A percentile compares a stretch with the other conserved stretches of the same genome.
Evolutionary conservation across 495 filamentous ascomycete species (phyloP).

Genomic region (Hypoxylon cercidicola): DNA sequence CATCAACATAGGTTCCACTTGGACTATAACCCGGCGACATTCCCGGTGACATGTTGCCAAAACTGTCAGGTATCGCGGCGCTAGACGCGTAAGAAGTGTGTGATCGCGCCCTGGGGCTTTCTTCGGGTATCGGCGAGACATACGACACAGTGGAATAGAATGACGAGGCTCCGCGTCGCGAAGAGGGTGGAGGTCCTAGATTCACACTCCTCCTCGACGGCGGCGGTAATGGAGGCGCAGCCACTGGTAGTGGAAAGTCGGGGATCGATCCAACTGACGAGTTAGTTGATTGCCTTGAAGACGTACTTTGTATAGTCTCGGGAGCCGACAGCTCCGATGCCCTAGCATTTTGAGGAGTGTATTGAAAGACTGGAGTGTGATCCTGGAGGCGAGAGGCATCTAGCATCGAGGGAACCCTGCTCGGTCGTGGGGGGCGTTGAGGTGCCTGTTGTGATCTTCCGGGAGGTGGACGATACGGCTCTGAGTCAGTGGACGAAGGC

Average conservation of each 20-base stretch:
- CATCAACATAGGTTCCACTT: constrained; percentile 56
- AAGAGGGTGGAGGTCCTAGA: constrained; percentile 72
- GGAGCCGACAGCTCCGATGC: constrained; percentile 45
- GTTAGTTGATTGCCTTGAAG: constrained; percentile 61
- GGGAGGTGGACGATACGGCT: constrained; percentile 58
- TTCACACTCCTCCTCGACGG: constrained; percentile 64
- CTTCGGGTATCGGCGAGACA: constrained; percentile 91
- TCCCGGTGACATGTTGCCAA: constrained; percentile 59
- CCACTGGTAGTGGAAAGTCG: constrained; percentile 66
- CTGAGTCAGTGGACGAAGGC: constrained; percentile 46
- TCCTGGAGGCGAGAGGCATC: constrained; percentile 62
- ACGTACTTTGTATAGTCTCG: constrained; percentile 53
- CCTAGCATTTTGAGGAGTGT: constrained; percentile 53
- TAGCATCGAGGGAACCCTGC: constrained; percentile 63
- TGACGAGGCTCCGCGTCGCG: constrained; percentile 74
- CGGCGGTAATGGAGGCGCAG: constrained; percentile 43
- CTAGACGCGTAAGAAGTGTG: constrained; percentile 85
- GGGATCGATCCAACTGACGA: constrained; percentile 70
- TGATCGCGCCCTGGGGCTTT: constrained; percentile 68
- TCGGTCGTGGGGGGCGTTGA: constrained; percentile 74
- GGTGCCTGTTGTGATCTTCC: constrained; percentile 70
- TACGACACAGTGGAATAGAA: constrained; percentile 79
- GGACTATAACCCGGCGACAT: constrained; percentile 55
- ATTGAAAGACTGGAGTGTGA: constrained; percentile 62
- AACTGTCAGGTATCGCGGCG: constrained; percentile 78